phyloP scores from a whole-genome alignment of 2,329 filamentous ascomycete species.

The Fusarium nygamai region DNA sequence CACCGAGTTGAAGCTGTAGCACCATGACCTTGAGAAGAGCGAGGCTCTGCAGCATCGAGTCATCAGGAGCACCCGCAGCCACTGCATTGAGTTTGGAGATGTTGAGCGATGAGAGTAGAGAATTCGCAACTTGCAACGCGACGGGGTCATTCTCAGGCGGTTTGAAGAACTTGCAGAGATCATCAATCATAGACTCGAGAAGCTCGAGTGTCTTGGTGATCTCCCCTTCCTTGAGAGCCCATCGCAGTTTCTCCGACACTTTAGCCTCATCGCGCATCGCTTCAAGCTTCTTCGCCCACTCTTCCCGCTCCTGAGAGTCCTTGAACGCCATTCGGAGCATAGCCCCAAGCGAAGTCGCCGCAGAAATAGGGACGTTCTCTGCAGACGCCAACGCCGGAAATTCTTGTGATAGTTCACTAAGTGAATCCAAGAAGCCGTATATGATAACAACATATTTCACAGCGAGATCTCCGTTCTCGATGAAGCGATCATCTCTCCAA shows the following conservation, averaged over 20 bases:
- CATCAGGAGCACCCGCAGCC: fast-evolving
- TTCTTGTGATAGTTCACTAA: neutral
- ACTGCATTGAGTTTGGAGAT: neutral
- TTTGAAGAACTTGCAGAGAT: neutral
- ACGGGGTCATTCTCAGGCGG: neutral
- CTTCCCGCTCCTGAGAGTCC: neutral
- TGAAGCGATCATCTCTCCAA: neutral
- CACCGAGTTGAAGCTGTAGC: neutral
- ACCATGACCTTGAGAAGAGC: neutral
- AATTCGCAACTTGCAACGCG: neutral
- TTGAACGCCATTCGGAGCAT: neutral
- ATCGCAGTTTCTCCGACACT: neutral
- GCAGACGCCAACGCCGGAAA: neutral
- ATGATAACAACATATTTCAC: neutral
- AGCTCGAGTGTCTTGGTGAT: neutral
- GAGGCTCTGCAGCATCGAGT: neutral
- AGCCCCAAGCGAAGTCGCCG: neutral
- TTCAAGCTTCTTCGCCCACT: neutral
- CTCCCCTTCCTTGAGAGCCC: neutral
- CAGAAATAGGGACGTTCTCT: neutral
- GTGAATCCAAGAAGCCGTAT: neutral
- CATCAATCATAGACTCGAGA: fast-evolving
- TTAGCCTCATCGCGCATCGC: neutral
- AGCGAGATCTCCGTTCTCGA: neutral
- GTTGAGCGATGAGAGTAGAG: neutral